phyloP scores from a whole-genome alignment of 2,329 filamentous ascomycete genomes.

The Aspergillus ustus region DNA sequence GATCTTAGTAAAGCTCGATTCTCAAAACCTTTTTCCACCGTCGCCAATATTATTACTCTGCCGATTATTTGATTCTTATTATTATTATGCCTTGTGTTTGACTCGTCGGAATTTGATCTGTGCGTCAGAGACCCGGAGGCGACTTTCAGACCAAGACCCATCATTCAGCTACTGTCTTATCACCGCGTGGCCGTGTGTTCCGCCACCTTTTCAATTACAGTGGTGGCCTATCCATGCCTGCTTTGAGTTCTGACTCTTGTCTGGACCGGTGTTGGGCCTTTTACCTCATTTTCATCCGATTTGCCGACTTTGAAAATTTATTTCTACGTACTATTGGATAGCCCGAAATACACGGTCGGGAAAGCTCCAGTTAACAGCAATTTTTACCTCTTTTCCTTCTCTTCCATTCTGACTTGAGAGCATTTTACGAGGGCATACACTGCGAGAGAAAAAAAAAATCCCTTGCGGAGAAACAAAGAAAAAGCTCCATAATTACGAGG shows the following conservation, averaged over 20 bases:
- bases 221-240: constrained; percentile 13
- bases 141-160: constrained; percentile 31
- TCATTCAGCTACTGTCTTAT: constrained; percentile 33
- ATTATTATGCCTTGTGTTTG: constrained; percentile 19
- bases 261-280: constrained; percentile 13
- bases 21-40: constrained; percentile 14
- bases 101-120: constrained; percentile 20
- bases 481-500: constrained; percentile 9
- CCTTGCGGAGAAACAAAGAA: constrained; percentile 7
- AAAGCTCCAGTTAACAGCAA: constrained; percentile 13
- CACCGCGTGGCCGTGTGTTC: constrained; percentile 26
- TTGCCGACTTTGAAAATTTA: constrained; percentile 1
- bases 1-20: constrained; percentile 23
- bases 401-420: background rate
- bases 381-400: constrained; percentile 10
- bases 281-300: constrained; percentile 11
- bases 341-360: constrained; percentile 17
- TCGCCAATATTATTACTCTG: constrained; percentile 17
- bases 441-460: constrained; percentile 5
- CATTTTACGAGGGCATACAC: background rate
- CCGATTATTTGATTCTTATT: constrained; percentile 19
- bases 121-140: constrained; percentile 28
- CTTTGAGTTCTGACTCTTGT: constrained; percentile 16
- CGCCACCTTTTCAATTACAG: constrained; percentile 20
- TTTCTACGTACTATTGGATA: constrained; percentile 15